Conservation (phyloP, 2,329 filamentous ascomycete genomes). For the Epichloe scottii region DNA sequence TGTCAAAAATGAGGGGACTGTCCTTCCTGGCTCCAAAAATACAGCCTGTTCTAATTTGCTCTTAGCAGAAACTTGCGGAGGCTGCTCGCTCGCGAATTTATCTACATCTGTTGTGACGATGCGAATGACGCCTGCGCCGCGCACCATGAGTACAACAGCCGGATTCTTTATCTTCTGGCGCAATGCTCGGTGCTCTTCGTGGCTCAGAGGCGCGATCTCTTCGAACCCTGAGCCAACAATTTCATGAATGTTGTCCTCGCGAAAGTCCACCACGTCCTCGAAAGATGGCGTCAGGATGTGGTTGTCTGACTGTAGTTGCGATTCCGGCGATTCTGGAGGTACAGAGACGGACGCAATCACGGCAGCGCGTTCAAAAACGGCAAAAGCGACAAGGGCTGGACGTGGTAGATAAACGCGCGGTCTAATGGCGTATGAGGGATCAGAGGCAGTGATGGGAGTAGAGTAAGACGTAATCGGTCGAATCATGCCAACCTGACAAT, state of each 20-base stretch:
- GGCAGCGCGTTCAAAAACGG: constrained; percentile 67
- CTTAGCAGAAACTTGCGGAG: constrained; percentile 62
- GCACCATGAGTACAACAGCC: constrained; percentile 47
- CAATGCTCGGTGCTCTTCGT: constrained; percentile 36
- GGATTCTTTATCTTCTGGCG: constrained; percentile 49
- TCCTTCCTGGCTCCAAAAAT: constrained; percentile 75
- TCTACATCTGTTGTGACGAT: constrained; percentile 46
- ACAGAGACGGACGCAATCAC: constrained; percentile 63
- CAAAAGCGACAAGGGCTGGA: constrained; percentile 67
- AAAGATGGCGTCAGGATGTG: constrained; percentile 54
- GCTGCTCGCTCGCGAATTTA: constrained; percentile 43
- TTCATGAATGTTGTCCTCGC: constrained; percentile 49
- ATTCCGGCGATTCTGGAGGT: constrained; percentile 57
- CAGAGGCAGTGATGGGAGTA: constrained; percentile 32
- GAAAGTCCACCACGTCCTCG: constrained; percentile 78
- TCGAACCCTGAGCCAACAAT: constrained; percentile 53
- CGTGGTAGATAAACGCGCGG: constrained; percentile 67
- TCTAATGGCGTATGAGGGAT: constrained; percentile 23
- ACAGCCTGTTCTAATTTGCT: constrained; percentile 89
- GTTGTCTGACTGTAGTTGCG: constrained; percentile 59
- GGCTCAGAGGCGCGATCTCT: constrained; percentile 30
- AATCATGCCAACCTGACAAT: constrained; percentile 48
- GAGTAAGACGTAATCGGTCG: constrained; percentile 56
- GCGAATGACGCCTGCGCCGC: constrained; percentile 49
- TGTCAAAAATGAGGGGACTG: constrained; percentile 78